Evolutionary conservation across 306 rosid species (phyloP).

Genomic region (Dryas alaskensis): DNA sequence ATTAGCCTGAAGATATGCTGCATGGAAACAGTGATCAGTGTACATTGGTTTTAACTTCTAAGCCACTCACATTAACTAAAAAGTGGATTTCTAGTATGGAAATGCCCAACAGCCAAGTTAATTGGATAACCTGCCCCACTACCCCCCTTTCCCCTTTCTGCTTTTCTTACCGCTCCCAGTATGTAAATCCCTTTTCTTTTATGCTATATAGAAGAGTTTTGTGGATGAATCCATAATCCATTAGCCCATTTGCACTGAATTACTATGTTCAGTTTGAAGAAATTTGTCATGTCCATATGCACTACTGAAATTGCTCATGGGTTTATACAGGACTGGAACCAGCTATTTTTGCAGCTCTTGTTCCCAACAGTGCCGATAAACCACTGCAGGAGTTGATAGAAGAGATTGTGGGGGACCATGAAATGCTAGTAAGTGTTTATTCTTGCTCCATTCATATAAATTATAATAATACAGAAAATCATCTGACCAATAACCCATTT

Average conservation of each 20-base stretch:
- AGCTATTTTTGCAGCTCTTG: slow-evolving; percentile 88
- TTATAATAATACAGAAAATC: background rate
- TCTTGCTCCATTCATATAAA: background rate
- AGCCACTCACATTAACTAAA: background rate
- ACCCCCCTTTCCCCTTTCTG: background rate
- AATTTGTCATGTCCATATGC: background rate
- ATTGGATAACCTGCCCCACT: too few species aligned
- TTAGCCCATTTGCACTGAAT: background rate
- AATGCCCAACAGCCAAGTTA: background rate
- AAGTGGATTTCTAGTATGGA: background rate
- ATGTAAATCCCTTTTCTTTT: background rate
- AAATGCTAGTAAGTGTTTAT: slow-evolving; percentile 56
- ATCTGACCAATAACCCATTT: background rate
- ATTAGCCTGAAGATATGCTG: too few species aligned
- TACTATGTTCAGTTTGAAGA: background rate
- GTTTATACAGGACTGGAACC: slow-evolving; percentile 67
- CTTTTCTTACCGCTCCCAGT: background rate
- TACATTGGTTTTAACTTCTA: background rate
- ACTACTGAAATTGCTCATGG: background rate
- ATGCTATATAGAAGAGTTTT: background rate
- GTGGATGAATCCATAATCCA: background rate
- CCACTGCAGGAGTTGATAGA: slow-evolving; percentile 68
- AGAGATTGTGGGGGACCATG: slow-evolving; percentile 83
- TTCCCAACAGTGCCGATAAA: slow-evolving; percentile 84
- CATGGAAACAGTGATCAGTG: too few species aligned